Percentiles rank a stretch among this genome's conserved stretches.
Conservation (phyloP, 2,329 filamentous ascomycete genomes). For the Aspergillus sojae region DNA sequence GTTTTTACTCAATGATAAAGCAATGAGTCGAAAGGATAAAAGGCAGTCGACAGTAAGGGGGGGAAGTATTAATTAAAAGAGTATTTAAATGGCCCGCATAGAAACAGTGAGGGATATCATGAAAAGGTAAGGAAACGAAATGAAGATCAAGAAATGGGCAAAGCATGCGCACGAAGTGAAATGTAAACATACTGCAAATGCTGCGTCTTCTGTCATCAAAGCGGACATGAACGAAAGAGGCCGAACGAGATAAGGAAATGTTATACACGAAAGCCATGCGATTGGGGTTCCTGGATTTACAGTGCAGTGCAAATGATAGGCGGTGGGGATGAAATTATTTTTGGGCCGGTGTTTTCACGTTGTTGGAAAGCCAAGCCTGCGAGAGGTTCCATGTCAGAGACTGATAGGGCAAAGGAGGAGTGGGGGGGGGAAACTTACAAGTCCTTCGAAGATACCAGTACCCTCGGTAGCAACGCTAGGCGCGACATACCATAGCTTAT, state of each 20-base stretch:
- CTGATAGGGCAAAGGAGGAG: neutral
- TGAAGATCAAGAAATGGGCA: slow-evolving; percentile 26
- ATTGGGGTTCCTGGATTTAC: slow-evolving; percentile 23
- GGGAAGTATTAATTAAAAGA: slow-evolving; percentile 35
- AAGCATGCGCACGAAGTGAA: slow-evolving; percentile 24
- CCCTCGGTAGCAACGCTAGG: slow-evolving; percentile 81
- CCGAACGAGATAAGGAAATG: slow-evolving; percentile 30
- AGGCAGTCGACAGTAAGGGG: slow-evolving; percentile 23
- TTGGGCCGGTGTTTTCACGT: slow-evolving; percentile 65
- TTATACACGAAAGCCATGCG: slow-evolving; percentile 37
- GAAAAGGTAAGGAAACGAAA: slow-evolving; percentile 30
- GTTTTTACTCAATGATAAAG: slow-evolving; percentile 19
- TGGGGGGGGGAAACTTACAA: slow-evolving; percentile 53
- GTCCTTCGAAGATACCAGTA: slow-evolving; percentile 77
- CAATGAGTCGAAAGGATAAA: slow-evolving; percentile 15
- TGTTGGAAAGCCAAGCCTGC: slow-evolving; percentile 77
- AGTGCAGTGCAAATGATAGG: slow-evolving; percentile 6
- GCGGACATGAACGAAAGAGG: slow-evolving; percentile 39
- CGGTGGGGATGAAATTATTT: slow-evolving; percentile 34
- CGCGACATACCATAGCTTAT: slow-evolving; percentile 83
- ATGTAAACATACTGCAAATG: slow-evolving; percentile 34
- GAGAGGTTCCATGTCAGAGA: slow-evolving; percentile 16
- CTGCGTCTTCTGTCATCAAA: slow-evolving; percentile 47
- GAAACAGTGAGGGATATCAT: slow-evolving; percentile 50
- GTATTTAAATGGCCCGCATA: slow-evolving; percentile 35